These are phyloP conservation scores for Kondoa subrosea DNA, from an alignment of 768 basidiomycete genomes.

Conservation along the genomic window DNA sequence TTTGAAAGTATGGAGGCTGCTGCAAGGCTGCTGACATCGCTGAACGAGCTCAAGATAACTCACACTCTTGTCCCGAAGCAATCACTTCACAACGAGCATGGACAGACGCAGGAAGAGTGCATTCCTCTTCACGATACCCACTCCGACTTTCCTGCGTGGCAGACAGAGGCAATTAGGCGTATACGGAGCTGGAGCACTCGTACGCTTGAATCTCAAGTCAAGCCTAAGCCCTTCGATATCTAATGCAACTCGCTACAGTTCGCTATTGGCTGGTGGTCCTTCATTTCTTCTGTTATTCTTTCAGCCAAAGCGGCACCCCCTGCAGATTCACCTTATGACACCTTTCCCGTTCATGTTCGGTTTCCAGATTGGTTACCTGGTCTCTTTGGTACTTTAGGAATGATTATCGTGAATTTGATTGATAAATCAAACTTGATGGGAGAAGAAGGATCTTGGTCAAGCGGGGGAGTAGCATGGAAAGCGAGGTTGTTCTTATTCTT, in stretches of 20 bases:
- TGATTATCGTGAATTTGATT: conserved; percentile 79
- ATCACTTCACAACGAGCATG: no score
- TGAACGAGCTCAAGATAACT: no score
- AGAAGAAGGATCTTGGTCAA: conserved; percentile 44
- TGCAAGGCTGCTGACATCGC: no score
- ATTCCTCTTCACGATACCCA: conserved; percentile 72
- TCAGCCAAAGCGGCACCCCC: conserved; percentile 71
- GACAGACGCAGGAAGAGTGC: conserved; percentile 75
- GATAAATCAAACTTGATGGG: conserved; percentile 78
- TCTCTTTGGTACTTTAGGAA: conserved; percentile 76
- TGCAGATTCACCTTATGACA: conserved; percentile 50
- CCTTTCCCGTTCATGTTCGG: conserved; percentile 55
- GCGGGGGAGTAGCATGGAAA: conserved; percentile 69
- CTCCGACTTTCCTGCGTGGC: conserved; percentile 44
- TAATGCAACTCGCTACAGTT: conserved; percentile 42
- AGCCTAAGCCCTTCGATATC: not conserved
- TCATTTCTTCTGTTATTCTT: conserved; percentile 79
- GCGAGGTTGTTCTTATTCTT: conserved; percentile 80
- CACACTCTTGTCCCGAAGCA: no score
- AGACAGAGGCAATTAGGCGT: conserved; percentile 66
- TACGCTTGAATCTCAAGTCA: conserved; percentile 37
- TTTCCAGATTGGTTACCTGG: conserved; percentile 98
- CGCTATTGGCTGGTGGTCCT: conserved; percentile 83
- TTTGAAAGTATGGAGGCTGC: no score
- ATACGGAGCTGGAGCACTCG: conserved; percentile 78